Base-by-base conservation (phyloP, 139 green algal genomes). In the Pleodorina starrii region DNA sequence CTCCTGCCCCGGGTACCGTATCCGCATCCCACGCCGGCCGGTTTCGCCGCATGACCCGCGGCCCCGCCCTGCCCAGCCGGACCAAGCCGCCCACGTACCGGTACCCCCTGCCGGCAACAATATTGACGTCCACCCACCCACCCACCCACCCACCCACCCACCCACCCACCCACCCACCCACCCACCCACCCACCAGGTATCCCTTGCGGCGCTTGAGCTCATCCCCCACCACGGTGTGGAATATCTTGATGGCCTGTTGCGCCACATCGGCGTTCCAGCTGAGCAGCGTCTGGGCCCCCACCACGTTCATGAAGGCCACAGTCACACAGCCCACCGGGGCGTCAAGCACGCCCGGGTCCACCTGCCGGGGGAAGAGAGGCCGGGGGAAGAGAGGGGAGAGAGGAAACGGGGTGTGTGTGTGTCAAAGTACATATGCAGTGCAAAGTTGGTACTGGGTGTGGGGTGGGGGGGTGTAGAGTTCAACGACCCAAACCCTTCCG, bases 231-330 rank as follows among this genome's bases (percentile, higher is more conserved):
- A 92, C 78, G 25, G 42, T 85, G 54, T 92, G 90, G 90, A 92
- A 92, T 16, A 85, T 80, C 77, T 85, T 85, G 40, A 93, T 85
- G 36, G 90, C 85, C 59, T 82, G 50, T 73, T 91, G 85, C 75
- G 90, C 90, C 32, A 91, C 84, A 40, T 87, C 80, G 2, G 90
- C 85, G 60, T 93, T 91, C 90, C 90, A 93, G 40, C 54, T 74
- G 57, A 93, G 79, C 59, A 93, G 80, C 66, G 90, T 91, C 90
- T 93, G 90, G 32, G 86, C 80, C n/a, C 90, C 90, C 38, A 93
- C 90, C 40, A 91, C 90, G 80, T 91, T 90, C 80, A 87, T 86
- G 80, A 93, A 93, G 4, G 80, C 90, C 57, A 93, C 82, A 23
- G 90, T 93, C 68, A 91, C 90, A 36, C 80, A 87, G 85, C 90